phyloP scores from a whole-genome alignment of 73 alveolate species.

The Durusdinium trenchii region DNA sequence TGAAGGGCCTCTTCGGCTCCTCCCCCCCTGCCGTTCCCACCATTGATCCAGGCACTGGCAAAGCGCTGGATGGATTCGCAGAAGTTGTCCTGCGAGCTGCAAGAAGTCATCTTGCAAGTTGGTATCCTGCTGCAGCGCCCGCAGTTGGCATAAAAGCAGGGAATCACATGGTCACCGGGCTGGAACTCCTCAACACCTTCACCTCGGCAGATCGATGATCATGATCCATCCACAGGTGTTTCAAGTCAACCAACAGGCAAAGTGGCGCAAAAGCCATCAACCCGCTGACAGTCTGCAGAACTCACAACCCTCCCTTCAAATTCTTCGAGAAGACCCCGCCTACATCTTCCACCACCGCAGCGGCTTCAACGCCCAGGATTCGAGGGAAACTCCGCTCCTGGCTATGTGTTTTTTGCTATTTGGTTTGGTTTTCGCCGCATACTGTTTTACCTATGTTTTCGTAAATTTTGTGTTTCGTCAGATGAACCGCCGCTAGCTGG shows the following conservation, averaged over 20 bases:
- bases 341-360: conserved; percentile 98
- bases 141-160: conserved; percentile 98
- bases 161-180: conserved; percentile 98
- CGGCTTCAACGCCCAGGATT: conserved; percentile 98
- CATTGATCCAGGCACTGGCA: conserved; percentile 8
- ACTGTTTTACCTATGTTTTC: no score
- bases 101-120: not conserved
- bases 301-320: no score
- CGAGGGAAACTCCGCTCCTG: conserved; percentile 95
- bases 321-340: not conserved
- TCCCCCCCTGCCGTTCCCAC: not conserved
- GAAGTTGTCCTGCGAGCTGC: conserved; percentile 60
- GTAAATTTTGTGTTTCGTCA: no score
- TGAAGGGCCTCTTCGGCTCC: not conserved
- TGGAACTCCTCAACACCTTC: conserved; percentile 98
- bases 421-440: not conserved
- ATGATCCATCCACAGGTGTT: no score
- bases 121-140: conserved; percentile 96
- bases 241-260: no score
- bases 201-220: conserved; percentile 96
- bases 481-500: no score
- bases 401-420: not conserved
- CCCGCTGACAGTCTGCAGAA: no score
- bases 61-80: conserved; percentile 61
- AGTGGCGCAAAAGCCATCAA: no score